These are phyloP conservation scores for Hyaloscypha bicolor DNA, from an alignment of 495 filamentous ascomycete genomes.

Conservation along the genomic window DNA sequence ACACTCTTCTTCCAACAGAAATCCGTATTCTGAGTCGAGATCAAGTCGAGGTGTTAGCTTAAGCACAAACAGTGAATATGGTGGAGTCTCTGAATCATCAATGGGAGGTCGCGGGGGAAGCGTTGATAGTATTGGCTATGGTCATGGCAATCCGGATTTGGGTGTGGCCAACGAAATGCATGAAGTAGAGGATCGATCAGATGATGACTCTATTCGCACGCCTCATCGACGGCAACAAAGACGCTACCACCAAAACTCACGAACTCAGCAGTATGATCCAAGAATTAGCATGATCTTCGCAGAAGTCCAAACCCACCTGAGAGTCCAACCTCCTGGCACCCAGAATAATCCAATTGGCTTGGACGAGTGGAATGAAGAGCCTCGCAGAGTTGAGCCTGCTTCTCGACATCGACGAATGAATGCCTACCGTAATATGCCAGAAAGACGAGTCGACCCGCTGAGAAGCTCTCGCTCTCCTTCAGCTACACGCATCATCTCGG, in stretches of 20 bases:
- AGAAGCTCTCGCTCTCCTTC: slow-evolving; percentile 27
- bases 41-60: slow-evolving; percentile 13
- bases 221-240: slow-evolving; percentile 20
- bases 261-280: slow-evolving; percentile 27
- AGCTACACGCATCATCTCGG: slow-evolving; percentile 20
- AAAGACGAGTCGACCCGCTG: slow-evolving; percentile 17
- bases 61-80: slow-evolving; percentile 15
- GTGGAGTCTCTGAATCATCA: not conserved
- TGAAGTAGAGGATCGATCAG: slow-evolving; percentile 27
- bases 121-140: not conserved
- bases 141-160: slow-evolving; percentile 13
- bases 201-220: slow-evolving; percentile 27
- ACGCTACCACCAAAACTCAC: slow-evolving; percentile 6
- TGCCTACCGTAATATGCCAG: slow-evolving; percentile 17
- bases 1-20: slow-evolving; percentile 6
- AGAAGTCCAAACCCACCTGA: slow-evolving; percentile 21
- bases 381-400: slow-evolving; percentile 20
- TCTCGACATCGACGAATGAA: slow-evolving; percentile 18
- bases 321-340: slow-evolving; percentile 10
- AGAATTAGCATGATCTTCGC: slow-evolving; percentile 33
- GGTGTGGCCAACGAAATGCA: slow-evolving; percentile 24
- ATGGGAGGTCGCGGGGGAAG: slow-evolving; percentile 1
- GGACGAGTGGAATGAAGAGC: slow-evolving; percentile 18
- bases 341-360: slow-evolving; percentile 6
- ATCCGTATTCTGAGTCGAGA: slow-evolving; percentile 6